Percentiles rank a stretch among this genome's conserved stretches.
Conservation (phyloP, 306 rosid species). For the Quercus cerris region DNA sequence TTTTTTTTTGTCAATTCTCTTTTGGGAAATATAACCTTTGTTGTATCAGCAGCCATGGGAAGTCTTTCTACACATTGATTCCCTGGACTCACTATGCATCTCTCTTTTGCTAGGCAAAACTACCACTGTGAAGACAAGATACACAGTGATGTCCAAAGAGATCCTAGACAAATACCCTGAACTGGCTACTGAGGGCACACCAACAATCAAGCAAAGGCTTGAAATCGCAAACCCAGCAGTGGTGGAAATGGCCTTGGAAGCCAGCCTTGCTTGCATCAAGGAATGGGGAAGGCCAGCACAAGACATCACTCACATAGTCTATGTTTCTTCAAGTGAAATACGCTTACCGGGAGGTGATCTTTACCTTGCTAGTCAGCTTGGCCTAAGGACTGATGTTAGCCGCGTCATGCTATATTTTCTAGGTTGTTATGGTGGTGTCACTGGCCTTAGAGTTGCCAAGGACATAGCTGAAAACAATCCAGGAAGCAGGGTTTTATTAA, state of each 20-base stretch:
- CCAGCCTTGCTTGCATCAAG: slow-evolving; percentile 75
- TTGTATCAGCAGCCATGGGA: no score
- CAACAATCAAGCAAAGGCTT: slow-evolving; percentile 80
- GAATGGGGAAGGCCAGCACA: slow-evolving; percentile 83
- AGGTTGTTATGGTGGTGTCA: slow-evolving; percentile 92
- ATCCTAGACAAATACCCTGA: slow-evolving; percentile 87
- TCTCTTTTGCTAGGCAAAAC: slow-evolving; percentile 60
- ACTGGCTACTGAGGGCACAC: slow-evolving; percentile 72
- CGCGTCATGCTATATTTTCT: slow-evolving; percentile 88
- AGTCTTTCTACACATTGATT: no score
- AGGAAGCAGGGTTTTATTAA: slow-evolving; percentile 63
- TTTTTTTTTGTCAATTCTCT: no score
- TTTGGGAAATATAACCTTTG: no score
- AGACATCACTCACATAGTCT: slow-evolving; percentile 84
- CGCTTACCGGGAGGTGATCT: slow-evolving; percentile 94
- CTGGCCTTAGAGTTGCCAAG: slow-evolving; percentile 88
- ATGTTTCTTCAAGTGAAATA: slow-evolving; percentile 85
- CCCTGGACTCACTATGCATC: slow-evolving; percentile 1
- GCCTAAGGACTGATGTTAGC: slow-evolving; percentile 57
- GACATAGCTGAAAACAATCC: slow-evolving; percentile 98
- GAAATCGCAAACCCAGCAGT: slow-evolving; percentile 90
- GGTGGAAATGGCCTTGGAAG: slow-evolving; percentile 79
- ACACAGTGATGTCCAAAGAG: slow-evolving; percentile 98
- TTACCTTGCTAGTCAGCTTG: slow-evolving; percentile 67
- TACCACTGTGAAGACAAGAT: slow-evolving; percentile 93